Base-by-base conservation (phyloP, 2,329 filamentous ascomycete species). In the Penicillium sclerotigenum region DNA sequence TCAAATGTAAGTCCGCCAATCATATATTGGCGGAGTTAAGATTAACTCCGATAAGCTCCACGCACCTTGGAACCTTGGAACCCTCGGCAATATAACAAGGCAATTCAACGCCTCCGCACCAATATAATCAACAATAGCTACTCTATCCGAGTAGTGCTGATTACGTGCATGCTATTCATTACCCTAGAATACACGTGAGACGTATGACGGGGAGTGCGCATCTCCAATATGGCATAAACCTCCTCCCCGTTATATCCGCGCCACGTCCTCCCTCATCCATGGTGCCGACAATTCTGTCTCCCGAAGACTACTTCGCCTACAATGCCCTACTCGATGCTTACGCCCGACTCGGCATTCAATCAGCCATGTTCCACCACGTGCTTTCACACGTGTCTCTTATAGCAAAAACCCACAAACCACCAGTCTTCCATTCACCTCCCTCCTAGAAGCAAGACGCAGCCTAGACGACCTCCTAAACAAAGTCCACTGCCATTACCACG, bases 81-180 rank as follows among this genome's bases (percentile, higher is more conserved):
- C n/a, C n/a, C n/a, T n/a, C n/a, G n/a, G n/a, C 74, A 78, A 41
- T 64, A 79, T 47, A 74, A 65, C 56, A 73, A 74, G 43, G 73
- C 75, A 4, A 78, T 78, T 47, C 47, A 59, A 11, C 54, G 70
- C 45, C 61, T 79, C 5, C 69, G 69, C 33, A 60, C 52, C 5
- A 71, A 71, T 38, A 58, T 70, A 13, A 42, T 47, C 13, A 48
- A 43, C 18, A 61, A 54, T 18, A 63, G 65, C n/a, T 67, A 64
- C 11, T 71, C 71, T 2, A 45, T 71, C 0, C 68, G 71, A 2
- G 63, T 76, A n/a, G 68, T 71, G 2, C 64, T 79, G n/a, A 73
- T 79, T 31, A 67, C 71, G 1, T 79, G 77, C 47, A 63, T 76
- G 47, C 28, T 78, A 0, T 79, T 79, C 49, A 66, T 75, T 2